Evolutionary conservation across 345 rosid species (phyloP).

Genomic region (rapeseed (Brassica napus)): Da-Ae NC_063451.1:40097501-40098000

Average conservation of each 20-base stretch:
- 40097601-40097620: constrained; percentile 6
- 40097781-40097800: no score
- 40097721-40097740: constrained; percentile 27
- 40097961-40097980: no score
- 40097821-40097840: constrained; percentile 2
- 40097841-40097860: not conserved
- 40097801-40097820: not conserved
- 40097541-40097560: no score
- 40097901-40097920: no score
- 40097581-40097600: not conserved
- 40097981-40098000: no score
- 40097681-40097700: constrained; percentile 6
- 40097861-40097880: not conserved
- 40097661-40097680: not conserved
- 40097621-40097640: not conserved
- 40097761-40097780: constrained; percentile 22
- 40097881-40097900: not conserved
- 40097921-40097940: no score
- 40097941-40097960: no score
- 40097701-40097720: constrained; percentile 33
- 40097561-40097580: not conserved
- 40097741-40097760: constrained; percentile 30
- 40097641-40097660: not conserved
- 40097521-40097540: no score
- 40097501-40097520: not conserved